Evolutionary conservation across 1,284 basidiomycete genomes (phyloP), one percentile per base, ranked within the genome.

Genomic region (Malassezia furfur): DNA sequence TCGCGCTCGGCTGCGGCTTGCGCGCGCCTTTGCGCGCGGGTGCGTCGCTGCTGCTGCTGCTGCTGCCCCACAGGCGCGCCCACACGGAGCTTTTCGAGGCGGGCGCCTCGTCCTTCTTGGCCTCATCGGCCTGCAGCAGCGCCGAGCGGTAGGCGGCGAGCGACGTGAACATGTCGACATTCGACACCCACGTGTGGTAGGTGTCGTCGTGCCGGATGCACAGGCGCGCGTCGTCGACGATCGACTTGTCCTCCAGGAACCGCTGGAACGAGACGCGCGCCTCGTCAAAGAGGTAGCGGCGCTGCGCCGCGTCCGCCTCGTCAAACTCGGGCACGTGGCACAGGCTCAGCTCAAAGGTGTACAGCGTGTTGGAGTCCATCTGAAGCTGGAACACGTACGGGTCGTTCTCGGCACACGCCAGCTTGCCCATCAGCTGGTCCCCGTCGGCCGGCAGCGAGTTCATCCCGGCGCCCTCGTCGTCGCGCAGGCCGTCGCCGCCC

Each of bases 111-210:
- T 55, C 51, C 30, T 44, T 35, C 6, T 22, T 47, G 19, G 46
- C 52, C 31, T 39, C 48, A 74, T 54, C 75, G 40, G 9, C 74
- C 68, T 73, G 75, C 72, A 54, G 44, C 4, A 70, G 50, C 17
- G 57, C 62, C 7, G 63, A 52, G 19, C 68, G 63, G 53, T 71
- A 72, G 15, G 60, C 52, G 22, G 61, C 57, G 35, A 82, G 69
- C 0, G 79, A 78, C 12, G 78, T 77, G 17, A 82, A 67, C 31
- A 80, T 74, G 2, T 78, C 76, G 31, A 76, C 75, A 0, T 77
- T 78, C 36, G 77, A 78, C 44, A 78, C 74, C 79, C 80, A 81
- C 5, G 79, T 78, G 45, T 80, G 69, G 68, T 78, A 79, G 60
- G 67, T 60, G n/a, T 67, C 67, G 38, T 75, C 68, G 66, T 80